Evolutionary conservation across 179 eudicot genomes (phyloP).

Genomic region (Heliamphora pulchella): DNA sequence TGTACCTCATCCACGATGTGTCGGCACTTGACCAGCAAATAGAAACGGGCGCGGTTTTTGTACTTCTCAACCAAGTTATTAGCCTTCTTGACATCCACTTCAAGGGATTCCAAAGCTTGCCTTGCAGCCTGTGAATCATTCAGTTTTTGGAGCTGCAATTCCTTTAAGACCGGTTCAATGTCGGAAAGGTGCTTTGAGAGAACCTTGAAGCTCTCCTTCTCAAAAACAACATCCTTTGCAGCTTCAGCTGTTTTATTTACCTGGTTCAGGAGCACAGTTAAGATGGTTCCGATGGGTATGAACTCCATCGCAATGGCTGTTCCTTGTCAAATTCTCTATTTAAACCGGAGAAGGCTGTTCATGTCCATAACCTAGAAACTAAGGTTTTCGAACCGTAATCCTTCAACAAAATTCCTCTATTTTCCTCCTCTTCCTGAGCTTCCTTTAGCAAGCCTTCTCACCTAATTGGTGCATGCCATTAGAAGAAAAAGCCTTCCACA

Average conservation of each 20-base stretch:
- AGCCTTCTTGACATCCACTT: constrained; percentile 32
- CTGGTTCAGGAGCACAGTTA: constrained; percentile 25
- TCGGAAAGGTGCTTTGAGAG: constrained; percentile 32
- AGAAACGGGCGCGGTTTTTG: constrained; percentile 31
- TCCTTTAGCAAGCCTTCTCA: neutral
- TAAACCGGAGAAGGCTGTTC: neutral
- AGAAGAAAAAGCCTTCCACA: neutral
- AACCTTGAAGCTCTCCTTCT: constrained; percentile 34
- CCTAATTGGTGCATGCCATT: neutral
- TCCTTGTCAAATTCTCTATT: neutral
- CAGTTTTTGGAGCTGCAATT: constrained; percentile 25
- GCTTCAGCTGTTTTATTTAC: constrained; percentile 35
- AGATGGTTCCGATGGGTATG: constrained; percentile 30
- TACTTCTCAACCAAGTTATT: constrained; percentile 33
- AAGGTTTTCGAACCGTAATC: neutral
- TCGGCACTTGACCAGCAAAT: constrained; percentile 30
- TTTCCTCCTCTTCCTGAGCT: too few species aligned
- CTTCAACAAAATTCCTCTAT: too few species aligned
- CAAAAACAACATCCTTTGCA: constrained; percentile 33
- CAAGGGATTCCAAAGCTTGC: constrained; percentile 34
- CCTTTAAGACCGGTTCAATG: constrained; percentile 29
- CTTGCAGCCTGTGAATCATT: constrained; percentile 33
- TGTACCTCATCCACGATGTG: constrained; percentile 35
- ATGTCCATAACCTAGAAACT: neutral
- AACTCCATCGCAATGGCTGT: constrained; percentile 12